Base-by-base conservation (phyloP, 2,329 filamentous ascomycete genomes). In the Clarireedia sp. region DNA sequence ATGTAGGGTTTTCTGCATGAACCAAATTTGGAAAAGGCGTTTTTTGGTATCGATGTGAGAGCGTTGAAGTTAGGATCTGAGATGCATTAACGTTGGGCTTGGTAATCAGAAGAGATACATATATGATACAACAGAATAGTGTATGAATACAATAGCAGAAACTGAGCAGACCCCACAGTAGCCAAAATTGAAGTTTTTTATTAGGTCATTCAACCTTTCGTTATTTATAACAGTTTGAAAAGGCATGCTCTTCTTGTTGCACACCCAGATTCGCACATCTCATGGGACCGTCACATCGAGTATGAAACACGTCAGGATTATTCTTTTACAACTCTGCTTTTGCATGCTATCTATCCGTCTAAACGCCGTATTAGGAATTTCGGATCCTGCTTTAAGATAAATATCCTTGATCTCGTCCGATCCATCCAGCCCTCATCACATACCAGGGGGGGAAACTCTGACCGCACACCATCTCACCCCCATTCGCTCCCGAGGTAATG, bases 331-430 rank as follows among this genome's bases (percentile, higher is more conserved):
- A 19, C 17, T 54, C n/a, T 43, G 26, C 24, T 29, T 36, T 24
- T 48, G 38, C 44, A 54, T 54, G 36, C 51, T 49, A 54, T 54
- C 45, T 54, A 54, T 54, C 45, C 51, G 24, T 54, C 51, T 54
- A 49, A 54, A 54, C 37, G 51, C 45, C 51, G 41, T 49, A 54
- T 54, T 49, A 54, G 44, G 36, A 37, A 54, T 54, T 43, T 54
- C n/a, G 40, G 33, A 16, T 24, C 51, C 19, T 23, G 24, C 24
- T 21, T 43, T 21, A 10, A 17, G 6, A 43, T 17, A 33, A 43
- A 43, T 21, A 43, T 43, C 17, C 17, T 21, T 50, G 29, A 29
- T 41, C 19, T 41, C 38, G 38, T 41, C 8, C 38, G 38, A 17
- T 41, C 16, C 40, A 14, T 43, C 7, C 40, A 4, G 17, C 40